These are phyloP conservation scores for Wickerhamiella sergipiensis DNA, from an alignment of 805 yeast species.

Conservation along the genomic window DNA sequence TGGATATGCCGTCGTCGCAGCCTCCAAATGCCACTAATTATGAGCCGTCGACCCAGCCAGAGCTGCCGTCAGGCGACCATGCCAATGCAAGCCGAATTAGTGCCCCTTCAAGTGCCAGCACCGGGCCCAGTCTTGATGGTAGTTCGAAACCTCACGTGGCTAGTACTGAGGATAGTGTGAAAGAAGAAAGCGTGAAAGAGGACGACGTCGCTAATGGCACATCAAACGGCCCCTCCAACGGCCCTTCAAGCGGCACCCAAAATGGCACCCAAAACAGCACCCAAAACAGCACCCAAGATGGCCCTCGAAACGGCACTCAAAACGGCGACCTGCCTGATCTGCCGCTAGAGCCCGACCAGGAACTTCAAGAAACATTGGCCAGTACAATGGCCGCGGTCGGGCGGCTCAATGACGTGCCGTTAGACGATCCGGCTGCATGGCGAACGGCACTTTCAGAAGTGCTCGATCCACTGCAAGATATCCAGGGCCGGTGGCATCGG, in stretches of 20 bases:
- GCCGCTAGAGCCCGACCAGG: constrained; percentile 5
- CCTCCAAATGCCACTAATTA: not conserved
- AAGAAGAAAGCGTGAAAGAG: not conserved
- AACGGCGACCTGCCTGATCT: not conserved
- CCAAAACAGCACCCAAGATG: too few species aligned
- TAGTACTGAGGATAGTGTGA: not conserved
- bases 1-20: not conserved
- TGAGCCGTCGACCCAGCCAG: not conserved
- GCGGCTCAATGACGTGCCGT: constrained; percentile 8
- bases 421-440: constrained; percentile 12
- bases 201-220: not conserved
- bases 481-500: constrained; percentile 12
- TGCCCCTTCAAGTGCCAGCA: too few species aligned
- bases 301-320: too few species aligned
- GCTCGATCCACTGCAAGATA: constrained; percentile 9
- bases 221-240: too few species aligned
- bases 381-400: constrained; percentile 5
- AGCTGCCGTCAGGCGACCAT: too few species aligned
- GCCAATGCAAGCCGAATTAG: too few species aligned
- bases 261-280: too few species aligned
- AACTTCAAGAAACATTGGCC: constrained; percentile 1
- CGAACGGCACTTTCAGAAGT: constrained; percentile 5
- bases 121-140: too few species aligned
- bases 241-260: too few species aligned
- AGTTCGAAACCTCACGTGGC: too few species aligned